Conservation (phyloP, 2,329 filamentous ascomycete genomes). For the Rosellinia necatrix region DNA sequence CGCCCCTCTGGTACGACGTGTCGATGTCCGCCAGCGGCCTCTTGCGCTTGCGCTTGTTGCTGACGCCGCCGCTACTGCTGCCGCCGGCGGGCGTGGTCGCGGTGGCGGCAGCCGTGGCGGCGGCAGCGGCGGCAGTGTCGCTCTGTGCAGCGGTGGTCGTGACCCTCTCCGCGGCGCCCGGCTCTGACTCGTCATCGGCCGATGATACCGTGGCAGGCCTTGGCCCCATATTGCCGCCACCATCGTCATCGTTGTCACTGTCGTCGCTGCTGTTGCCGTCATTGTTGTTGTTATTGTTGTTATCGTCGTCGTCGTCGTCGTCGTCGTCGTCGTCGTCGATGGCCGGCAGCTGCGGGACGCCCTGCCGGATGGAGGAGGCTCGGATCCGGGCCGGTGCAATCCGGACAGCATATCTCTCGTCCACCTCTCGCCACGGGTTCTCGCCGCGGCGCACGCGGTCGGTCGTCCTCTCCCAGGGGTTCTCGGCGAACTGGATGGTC, state of each 20-base stretch:
- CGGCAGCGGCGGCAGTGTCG: no score
- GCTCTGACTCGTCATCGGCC: no score
- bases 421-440: neutral
- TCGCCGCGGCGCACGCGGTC: no score
- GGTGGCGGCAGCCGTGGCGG: neutral
- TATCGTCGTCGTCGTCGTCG: no score
- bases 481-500: neutral
- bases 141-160: no score
- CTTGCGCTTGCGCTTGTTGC: constrained; percentile 23
- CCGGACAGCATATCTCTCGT: no score
- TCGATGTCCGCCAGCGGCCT: neutral
- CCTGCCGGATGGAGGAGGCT: neutral
- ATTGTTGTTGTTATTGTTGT: no score
- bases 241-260: neutral
- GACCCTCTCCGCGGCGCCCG: no score
- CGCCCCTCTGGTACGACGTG: neutral
- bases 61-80: neutral
- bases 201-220: no score
- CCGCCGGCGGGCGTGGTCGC: neutral
- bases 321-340: no score
- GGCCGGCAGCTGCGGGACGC: neutral
- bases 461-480: neutral
- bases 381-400: no score
- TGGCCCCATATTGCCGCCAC: neutral
- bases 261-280: no score